Conservation (phyloP, 768 basidiomycete species). For the Lactifluus volemus region DNA sequence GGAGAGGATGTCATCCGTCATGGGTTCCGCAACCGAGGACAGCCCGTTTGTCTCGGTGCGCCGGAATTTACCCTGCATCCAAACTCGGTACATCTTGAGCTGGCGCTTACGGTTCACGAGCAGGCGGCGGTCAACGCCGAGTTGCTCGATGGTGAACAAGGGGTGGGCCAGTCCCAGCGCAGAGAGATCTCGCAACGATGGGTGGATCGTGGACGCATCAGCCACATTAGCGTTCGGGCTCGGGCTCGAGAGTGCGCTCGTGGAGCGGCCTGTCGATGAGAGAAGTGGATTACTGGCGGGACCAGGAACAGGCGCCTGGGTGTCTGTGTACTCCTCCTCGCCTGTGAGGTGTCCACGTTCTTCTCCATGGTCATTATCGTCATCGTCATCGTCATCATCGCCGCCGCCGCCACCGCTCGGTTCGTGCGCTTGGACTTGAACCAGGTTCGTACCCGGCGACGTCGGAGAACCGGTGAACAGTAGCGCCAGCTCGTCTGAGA, state of each 20-base stretch:
- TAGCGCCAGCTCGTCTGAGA: constrained; percentile 64
- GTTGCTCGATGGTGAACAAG: constrained; percentile 70
- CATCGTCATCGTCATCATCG: constrained; percentile 29
- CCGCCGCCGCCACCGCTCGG: constrained; percentile 24
- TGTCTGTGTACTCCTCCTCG: too few species aligned
- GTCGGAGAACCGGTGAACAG: constrained; percentile 63
- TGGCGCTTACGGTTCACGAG: constrained; percentile 91
- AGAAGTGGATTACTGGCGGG: too few species aligned
- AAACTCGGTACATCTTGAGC: constrained; percentile 95
- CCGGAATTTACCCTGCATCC: constrained; percentile 84
- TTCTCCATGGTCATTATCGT: background rate
- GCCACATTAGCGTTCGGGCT: background rate
- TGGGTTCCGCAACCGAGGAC: background rate
- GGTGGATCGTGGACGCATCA: constrained; percentile 4
- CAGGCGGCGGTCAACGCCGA: constrained; percentile 84
- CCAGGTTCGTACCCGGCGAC: constrained; percentile 24
- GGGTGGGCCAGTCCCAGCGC: constrained; percentile 37
- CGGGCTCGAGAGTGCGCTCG: too few species aligned
- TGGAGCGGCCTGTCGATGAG: too few species aligned
- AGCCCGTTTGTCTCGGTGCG: background rate
- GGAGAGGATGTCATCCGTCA: background rate
- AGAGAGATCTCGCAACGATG: constrained; percentile 25
- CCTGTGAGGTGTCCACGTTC: background rate
- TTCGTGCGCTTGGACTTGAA: constrained; percentile 24
- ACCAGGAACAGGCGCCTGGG: too few species aligned